A percentile compares a stretch with the other conserved stretches of the same genome.
phyloP scores from a whole-genome alignment of 2,329 filamentous ascomycete species.

The Shiraia sp. region DNA sequence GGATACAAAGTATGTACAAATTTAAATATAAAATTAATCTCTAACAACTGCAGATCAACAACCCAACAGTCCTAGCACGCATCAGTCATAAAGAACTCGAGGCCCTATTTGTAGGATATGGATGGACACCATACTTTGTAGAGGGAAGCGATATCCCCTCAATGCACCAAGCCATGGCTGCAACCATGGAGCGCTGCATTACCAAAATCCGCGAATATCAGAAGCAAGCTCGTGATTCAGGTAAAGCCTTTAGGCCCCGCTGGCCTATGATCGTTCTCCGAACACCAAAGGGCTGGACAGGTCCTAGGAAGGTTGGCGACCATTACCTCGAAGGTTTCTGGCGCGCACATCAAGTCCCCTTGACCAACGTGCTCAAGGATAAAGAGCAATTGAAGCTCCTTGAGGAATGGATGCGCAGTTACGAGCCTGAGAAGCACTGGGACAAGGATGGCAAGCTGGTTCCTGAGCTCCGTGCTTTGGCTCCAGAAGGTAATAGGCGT shows the following conservation, averaged over 20 bases:
- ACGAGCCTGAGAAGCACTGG: conserved; percentile 74
- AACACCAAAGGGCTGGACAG: conserved; percentile 80
- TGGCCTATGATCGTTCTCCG: conserved; percentile 83
- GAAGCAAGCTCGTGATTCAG: conserved; percentile 70
- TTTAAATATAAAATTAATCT: not conserved
- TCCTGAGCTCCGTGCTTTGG: conserved; percentile 64
- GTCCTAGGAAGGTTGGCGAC: conserved; percentile 70
- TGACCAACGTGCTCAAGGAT: conserved; percentile 70
- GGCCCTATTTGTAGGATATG: conserved; percentile 71
- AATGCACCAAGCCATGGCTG: conserved; percentile 84
- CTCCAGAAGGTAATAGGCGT: conserved; percentile 66
- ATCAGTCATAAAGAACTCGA: conserved; percentile 75
- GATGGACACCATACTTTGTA: conserved; percentile 80
- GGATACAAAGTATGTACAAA: conserved; percentile 71
- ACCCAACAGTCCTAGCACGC: conserved; percentile 66
- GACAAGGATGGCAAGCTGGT: conserved; percentile 66
- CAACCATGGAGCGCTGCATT: conserved; percentile 73
- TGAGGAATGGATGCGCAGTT: conserved; percentile 77
- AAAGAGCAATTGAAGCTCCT: conserved; percentile 67
- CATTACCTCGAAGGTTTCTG: conserved; percentile 77
- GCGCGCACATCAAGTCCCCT: conserved; percentile 77
- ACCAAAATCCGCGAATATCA: conserved; percentile 70
- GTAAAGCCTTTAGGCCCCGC: conserved; percentile 69
- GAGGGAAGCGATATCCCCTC: conserved; percentile 72
- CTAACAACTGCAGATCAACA: conserved; percentile 32